Conservation (phyloP, 2,329 filamentous ascomycete genomes). For the Fusarium sororula region DNA sequence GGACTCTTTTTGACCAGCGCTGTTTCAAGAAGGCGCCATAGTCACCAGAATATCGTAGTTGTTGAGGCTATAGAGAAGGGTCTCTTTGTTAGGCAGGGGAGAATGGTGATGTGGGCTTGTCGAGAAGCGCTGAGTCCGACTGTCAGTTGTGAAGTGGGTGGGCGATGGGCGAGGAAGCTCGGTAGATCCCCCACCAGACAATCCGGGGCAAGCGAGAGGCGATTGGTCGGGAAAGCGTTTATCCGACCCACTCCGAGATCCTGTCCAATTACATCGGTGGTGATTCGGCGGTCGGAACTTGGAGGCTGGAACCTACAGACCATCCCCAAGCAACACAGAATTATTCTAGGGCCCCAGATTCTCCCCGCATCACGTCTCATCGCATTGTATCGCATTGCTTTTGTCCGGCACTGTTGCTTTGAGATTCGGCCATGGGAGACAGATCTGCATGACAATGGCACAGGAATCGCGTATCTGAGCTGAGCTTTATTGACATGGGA, state of each 20-base stretch:
- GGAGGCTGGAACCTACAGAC: conserved; percentile 27
- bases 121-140: conserved; percentile 11
- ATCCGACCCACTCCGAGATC: conserved; percentile 27
- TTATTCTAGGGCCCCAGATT: conserved; percentile 40
- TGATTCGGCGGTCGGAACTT: conserved; percentile 15
- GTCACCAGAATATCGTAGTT: not conserved
- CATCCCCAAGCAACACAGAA: conserved; percentile 28
- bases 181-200: conserved; percentile 30
- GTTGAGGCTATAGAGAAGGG: not conserved
- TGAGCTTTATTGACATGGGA: conserved; percentile 36
- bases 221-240: conserved; percentile 41
- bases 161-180: not conserved
- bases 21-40: conserved; percentile 28
- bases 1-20: conserved; percentile 36
- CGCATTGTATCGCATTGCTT: conserved; percentile 3
- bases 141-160: conserved; percentile 7
- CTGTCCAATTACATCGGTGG: conserved; percentile 25
- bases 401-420: not conserved
- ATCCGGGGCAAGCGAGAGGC: not conserved
- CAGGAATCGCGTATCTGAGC: conserved; percentile 19
- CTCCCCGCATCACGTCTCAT: conserved; percentile 31
- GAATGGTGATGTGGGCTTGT: conserved; percentile 2
- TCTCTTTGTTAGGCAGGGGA: not conserved
- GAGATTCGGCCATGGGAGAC: conserved; percentile 12
- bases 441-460: conserved; percentile 26